phyloP scores from a whole-genome alignment of 176 grass and related monocot genomes.

The maize (Zea mays) region DNA sequence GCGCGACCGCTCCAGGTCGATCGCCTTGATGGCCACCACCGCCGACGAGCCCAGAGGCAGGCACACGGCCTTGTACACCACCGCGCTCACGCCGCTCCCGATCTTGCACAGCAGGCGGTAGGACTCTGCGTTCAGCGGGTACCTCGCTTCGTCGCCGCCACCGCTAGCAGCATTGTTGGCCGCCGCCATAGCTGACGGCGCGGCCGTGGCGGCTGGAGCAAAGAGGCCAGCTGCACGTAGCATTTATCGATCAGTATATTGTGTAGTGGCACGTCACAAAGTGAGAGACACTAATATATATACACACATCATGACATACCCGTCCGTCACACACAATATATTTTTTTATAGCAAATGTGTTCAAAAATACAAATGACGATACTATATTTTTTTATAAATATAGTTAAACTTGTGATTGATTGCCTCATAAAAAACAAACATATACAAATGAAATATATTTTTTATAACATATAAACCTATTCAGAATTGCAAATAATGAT shows the following conservation, averaged over 20 bases:
- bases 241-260: not conserved
- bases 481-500: no score
- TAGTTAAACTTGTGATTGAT: no score
- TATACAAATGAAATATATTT: no score
- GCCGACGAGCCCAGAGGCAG: constrained; percentile 48
- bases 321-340: not conserved
- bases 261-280: not conserved
- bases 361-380: not conserved
- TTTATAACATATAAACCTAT: no score
- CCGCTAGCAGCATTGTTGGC: not conserved
- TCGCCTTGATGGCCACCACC: constrained; percentile 43
- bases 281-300: not conserved
- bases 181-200: constrained; percentile 39
- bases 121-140: constrained; percentile 59
- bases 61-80: constrained; percentile 87
- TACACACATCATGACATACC: not conserved
- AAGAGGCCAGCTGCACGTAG: not conserved
- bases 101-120: constrained; percentile 71
- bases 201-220: not conserved
- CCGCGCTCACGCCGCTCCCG: constrained; percentile 76
- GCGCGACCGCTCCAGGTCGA: constrained; percentile 65
- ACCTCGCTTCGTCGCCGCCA: constrained; percentile 7
- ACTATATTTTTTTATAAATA: not conserved
- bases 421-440: no score
- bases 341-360: not conserved